Evolutionary conservation across 2,329 filamentous ascomycete genomes (phyloP).

Genomic region (Aspergillus neoniger): DNA sequence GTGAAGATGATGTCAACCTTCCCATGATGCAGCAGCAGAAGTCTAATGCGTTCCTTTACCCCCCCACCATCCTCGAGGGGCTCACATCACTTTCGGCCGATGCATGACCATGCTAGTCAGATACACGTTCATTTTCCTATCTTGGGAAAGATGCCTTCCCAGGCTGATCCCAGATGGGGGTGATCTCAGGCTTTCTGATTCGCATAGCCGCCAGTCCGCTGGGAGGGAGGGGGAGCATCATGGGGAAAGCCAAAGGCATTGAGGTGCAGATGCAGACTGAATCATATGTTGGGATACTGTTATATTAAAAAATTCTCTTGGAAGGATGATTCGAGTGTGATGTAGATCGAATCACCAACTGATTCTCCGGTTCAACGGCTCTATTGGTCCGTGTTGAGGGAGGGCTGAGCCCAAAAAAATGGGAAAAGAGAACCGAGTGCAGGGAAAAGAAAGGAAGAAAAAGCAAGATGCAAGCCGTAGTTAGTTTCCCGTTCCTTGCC

Average conservation of each 20-base stretch:
- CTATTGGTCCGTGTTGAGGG: constrained; percentile 14
- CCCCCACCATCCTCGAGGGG: constrained; percentile 14
- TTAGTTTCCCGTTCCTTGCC: constrained; percentile 18
- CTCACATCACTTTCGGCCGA: constrained; percentile 17
- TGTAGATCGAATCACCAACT: constrained; percentile 30
- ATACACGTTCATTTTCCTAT: constrained; percentile 13
- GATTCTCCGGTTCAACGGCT: constrained; percentile 6
- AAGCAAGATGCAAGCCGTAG: constrained; percentile 20
- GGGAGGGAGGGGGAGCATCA: constrained; percentile 26
- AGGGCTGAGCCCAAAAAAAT: constrained; percentile 4
- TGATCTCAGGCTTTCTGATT: constrained; percentile 26
- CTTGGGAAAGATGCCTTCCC: constrained; percentile 13
- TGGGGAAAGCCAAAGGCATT: constrained; percentile 14
- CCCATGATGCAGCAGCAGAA: constrained; percentile 24
- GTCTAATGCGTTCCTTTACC: constrained; percentile 20
- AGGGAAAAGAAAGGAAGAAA: constrained; percentile 15
- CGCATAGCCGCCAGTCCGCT: constrained; percentile 31
- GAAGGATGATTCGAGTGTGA: constrained; percentile 20
- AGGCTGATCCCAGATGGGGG: constrained; percentile 18
- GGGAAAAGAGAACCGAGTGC: constrained; percentile 14
- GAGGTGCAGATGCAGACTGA: constrained; percentile 12
- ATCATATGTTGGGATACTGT: constrained; percentile 19
- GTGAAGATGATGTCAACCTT: constrained; percentile 30
- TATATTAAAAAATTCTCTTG: neutral
- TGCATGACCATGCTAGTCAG: constrained; percentile 18